phyloP scores from a whole-genome alignment of 164 flowering plant genomes.

The Dillenia turbinata region DNA sequence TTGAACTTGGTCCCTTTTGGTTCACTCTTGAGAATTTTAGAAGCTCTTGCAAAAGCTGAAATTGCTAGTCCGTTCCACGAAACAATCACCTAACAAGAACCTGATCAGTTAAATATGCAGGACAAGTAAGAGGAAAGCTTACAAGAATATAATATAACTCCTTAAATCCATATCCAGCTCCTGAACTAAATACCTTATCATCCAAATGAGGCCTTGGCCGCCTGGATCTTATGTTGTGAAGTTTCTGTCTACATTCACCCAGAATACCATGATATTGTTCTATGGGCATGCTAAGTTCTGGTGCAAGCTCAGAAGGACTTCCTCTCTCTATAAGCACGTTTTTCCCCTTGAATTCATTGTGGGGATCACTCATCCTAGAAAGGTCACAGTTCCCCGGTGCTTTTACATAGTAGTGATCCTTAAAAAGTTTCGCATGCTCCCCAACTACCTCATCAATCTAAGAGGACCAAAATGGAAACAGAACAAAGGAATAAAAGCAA shows the following conservation, averaged over 20 bases:
- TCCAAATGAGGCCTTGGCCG: conserved; percentile 93
- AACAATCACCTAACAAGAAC: conserved; percentile 72
- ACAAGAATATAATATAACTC: not conserved
- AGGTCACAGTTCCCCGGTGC: conserved; percentile 86
- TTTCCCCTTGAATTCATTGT: conserved; percentile 70
- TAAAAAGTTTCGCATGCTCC: conserved; percentile 62
- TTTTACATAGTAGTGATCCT: conserved; percentile 82
- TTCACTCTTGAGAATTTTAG: conserved; percentile 68
- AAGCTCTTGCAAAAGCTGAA: conserved; percentile 90
- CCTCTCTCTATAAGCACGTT: conserved; percentile 80
- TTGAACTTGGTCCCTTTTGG: conserved; percentile 40
- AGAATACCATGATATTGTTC: conserved; percentile 57
- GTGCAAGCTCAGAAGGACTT: conserved; percentile 51
- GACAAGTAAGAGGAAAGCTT: conserved; percentile 4
- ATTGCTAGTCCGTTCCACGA: conserved; percentile 96
- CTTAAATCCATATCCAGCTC: not conserved
- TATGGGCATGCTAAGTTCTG: conserved; percentile 46
- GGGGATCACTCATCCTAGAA: conserved; percentile 88
- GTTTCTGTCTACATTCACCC: conserved; percentile 54
- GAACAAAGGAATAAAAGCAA: not conserved
- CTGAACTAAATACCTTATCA: conserved; percentile 64
- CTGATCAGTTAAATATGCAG: conserved; percentile 9
- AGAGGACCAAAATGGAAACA: conserved; percentile 1
- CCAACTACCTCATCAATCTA: conserved; percentile 77
- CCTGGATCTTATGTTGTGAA: conserved; percentile 53